Percentiles rank a stretch among this genome's conserved stretches.
These are phyloP conservation scores for Dictyostelium capitatum DNA, from an alignment of 78 protist species.

Conservation along the genomic window DNA sequence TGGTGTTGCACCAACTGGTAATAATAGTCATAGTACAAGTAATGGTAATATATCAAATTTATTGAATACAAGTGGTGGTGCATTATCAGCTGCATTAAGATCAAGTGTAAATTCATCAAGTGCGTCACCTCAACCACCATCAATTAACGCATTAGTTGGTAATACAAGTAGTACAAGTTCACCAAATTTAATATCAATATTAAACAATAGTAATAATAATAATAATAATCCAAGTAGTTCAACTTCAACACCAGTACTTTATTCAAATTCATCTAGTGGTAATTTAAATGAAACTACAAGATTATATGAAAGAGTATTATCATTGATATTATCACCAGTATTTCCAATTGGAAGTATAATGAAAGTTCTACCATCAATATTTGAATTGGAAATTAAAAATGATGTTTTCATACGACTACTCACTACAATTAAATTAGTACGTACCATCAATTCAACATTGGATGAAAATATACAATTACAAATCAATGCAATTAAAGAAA, in stretches of 20 bases:
- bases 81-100: neutral
- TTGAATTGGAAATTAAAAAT: constrained; percentile 29
- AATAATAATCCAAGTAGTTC: constrained; percentile 10
- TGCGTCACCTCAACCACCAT: too few relatives aligned
- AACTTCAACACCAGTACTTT: constrained; percentile 9
- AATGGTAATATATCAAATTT: neutral
- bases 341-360: constrained; percentile 27
- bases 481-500: neutral
- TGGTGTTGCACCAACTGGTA: neutral
- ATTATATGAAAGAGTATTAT: constrained; percentile 23
- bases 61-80: constrained; percentile 20
- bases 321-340: constrained; percentile 53
- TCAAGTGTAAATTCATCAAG: neutral
- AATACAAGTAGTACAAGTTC: too few relatives aligned
- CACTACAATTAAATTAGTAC: constrained; percentile 10
- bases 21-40: neutral
- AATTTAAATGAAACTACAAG: constrained; percentile 6
- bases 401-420: constrained; percentile 45
- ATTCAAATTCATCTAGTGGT: neutral
- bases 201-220: neutral
- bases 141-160: too few relatives aligned
- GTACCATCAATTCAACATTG: neutral
- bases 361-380: constrained; percentile 56
- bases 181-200: too few relatives aligned
- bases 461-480: neutral